phyloP scores from a whole-genome alignment of 2,329 filamentous ascomycete species.

The Tolypocladium endophyticum region DNA sequence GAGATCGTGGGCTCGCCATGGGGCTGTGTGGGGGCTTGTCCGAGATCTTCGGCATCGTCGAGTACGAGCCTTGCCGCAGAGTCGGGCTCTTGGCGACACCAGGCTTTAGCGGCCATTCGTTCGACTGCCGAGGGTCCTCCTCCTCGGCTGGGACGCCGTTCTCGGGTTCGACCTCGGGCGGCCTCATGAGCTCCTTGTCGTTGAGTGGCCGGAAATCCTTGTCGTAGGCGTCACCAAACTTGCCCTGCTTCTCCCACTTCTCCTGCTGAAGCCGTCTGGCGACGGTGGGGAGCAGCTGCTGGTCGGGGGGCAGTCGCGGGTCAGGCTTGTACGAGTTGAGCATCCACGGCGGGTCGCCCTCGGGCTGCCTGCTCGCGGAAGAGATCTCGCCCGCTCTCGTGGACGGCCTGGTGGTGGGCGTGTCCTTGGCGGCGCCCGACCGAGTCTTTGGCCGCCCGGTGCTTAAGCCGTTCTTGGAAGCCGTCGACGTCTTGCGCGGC shows the following conservation, averaged over 20 bases:
- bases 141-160: conserved; percentile 13
- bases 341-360: conserved; percentile 94
- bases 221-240: conserved; percentile 76
- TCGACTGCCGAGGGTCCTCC: conserved; percentile 18
- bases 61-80: conserved; percentile 38
- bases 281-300: conserved; percentile 91
- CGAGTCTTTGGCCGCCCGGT: conserved; percentile 52
- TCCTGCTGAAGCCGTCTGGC: conserved; percentile 86
- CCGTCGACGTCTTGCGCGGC: conserved; percentile 33
- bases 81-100: conserved; percentile 36
- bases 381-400: conserved; percentile 51
- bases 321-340: conserved; percentile 92
- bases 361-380: conserved; percentile 54
- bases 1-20: conserved; percentile 34
- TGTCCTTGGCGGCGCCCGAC: conserved; percentile 40
- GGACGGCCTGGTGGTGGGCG: conserved; percentile 43
- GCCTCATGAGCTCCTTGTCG: conserved; percentile 43
- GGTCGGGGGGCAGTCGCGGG: conserved; percentile 82
- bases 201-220: conserved; percentile 78
- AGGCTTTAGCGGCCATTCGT: conserved; percentile 51
- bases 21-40: conserved; percentile 21
- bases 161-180: conserved; percentile 27
- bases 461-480: conserved; percentile 28
- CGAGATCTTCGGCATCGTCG: conserved; percentile 51
- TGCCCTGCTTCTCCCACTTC: conserved; percentile 88